Base-by-base conservation (phyloP, 192 early-diverging fungal genomes). In the Coemansia sp. region DNA sequence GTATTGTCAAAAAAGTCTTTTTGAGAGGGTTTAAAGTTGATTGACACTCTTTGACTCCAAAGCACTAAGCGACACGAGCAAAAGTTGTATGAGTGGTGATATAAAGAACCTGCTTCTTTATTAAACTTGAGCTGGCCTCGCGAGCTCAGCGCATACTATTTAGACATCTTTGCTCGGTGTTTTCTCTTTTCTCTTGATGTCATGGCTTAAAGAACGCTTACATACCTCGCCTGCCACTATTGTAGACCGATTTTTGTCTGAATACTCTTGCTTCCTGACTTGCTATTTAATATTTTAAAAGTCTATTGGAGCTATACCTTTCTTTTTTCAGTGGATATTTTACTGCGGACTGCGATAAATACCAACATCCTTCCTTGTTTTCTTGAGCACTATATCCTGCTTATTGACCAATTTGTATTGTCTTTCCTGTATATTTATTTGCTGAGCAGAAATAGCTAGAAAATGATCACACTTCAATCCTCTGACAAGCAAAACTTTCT, bases 401-500 rank as follows among this genome's bases (percentile, higher is more conserved):
- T 38, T 38, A 38, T 12, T 38, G 34, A 44, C 38, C 2, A 60
- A 23, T 16, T 44, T 47, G 22, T 60, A 28, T 52, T 53, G 12
- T 44, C 31, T n/a, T 28, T 41, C 23, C 6, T 49, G 34, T 22
- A 24, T 49, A 25, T 23, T 38, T 44, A 44, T 38, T 38, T 9
- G 10, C 16, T 16, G 10, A 16, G 34, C 34, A 25, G 7, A 16
- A 16, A 26, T 28, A n/a, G 1, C 28, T 32, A 18, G 23, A 57
- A 19, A 16, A 57, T 57, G 56, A 71, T 88, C 31, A 87, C 76
- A 25, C 85, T 92, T 51, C 67, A 82, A 56, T 88, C 87, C 26
- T 90, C 86, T 4, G 90, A 92, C 65, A 72, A 71, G 22, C 69
- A 83, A 44, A 68, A 85, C 47, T 90, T 89, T 49, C 75, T 65